phyloP scores from a whole-genome alignment of 768 basidiomycete species.

The Lentinula lateritia region DNA sequence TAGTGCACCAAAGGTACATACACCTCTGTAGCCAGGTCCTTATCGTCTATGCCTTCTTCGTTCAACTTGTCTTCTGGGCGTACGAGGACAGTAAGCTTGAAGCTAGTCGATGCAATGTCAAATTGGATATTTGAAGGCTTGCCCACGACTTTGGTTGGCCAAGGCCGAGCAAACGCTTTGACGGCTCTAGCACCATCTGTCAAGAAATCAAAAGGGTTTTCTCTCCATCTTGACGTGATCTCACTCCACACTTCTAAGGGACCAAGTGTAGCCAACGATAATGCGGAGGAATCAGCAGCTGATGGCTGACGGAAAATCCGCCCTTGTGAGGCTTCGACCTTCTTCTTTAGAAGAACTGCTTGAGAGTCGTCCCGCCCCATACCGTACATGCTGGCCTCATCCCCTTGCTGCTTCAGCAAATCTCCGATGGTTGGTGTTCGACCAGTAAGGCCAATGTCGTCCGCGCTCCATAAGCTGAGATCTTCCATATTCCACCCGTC shows the following conservation, averaged over 20 bases:
- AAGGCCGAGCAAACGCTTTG: constrained; percentile 82
- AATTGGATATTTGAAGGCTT: constrained; percentile 62
- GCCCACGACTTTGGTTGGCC: constrained; percentile 73
- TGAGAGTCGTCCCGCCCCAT: constrained; percentile 28
- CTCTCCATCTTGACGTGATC: constrained; percentile 25
- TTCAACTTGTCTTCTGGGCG: constrained; percentile 45
- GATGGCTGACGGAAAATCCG: constrained; percentile 7
- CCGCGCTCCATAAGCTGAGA: constrained; percentile 78
- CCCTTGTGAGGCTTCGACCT: constrained; percentile 9
- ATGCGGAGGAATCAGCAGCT: constrained; percentile 22
- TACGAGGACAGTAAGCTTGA: constrained; percentile 67
- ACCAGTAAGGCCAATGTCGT: constrained; percentile 45
- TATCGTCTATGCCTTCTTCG: constrained; percentile 15
- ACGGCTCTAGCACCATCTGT: constrained; percentile 84
- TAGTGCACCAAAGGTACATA: constrained; percentile 90
- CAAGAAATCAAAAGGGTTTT: constrained; percentile 64
- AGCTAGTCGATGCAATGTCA: constrained; percentile 63
- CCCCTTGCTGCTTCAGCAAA: constrained; percentile 14
- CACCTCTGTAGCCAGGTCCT: constrained; percentile 74
- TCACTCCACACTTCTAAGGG: constrained; percentile 14
- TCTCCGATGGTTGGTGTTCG: constrained; percentile 12
- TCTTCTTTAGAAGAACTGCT: constrained; percentile 30
- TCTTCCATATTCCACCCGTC: constrained; percentile 98
- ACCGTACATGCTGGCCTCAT: constrained; percentile 20
- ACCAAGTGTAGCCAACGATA: constrained; percentile 30